Evolutionary conservation across 306 rosid species (phyloP).

Genomic region (Cicer yamashitae): DNA sequence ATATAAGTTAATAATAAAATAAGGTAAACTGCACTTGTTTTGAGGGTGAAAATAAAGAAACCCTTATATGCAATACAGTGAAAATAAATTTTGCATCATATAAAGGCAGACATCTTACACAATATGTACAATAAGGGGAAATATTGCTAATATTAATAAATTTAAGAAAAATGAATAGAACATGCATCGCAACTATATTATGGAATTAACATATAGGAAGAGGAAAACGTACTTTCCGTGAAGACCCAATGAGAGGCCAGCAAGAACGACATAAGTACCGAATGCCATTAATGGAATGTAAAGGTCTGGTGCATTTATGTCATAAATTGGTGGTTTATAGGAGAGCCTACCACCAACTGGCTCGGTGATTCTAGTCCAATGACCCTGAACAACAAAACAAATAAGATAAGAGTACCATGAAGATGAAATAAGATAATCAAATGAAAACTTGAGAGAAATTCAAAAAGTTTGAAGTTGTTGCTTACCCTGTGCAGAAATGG

Average conservation of each 20-base stretch:
- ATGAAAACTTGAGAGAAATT: slow-evolving; percentile 7
- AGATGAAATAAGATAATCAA: slow-evolving; percentile 27
- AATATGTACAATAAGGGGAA: not conserved
- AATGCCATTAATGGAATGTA: slow-evolving; percentile 98
- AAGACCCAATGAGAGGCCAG: slow-evolving; percentile 95
- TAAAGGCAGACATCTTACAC: slow-evolving; percentile 3
- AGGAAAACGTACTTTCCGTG: slow-evolving; percentile 72
- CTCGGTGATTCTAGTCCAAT: slow-evolving; percentile 96
- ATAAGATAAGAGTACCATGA: slow-evolving; percentile 7
- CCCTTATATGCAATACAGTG: not conserved
- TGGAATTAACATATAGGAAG: slow-evolving; percentile 20
- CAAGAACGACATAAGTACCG: slow-evolving; percentile 91
- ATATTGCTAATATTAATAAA: slow-evolving; percentile 4
- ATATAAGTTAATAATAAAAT: not conserved
- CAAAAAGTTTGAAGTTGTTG: slow-evolving; percentile 32
- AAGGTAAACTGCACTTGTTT: not conserved
- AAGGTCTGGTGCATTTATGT: slow-evolving; percentile 95
- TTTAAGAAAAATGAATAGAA: slow-evolving; percentile 25
- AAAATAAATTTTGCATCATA: not conserved
- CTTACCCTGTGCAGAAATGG: slow-evolving; percentile 98
- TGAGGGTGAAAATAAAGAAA: not conserved
- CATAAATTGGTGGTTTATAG: slow-evolving; percentile 92
- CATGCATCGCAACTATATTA: not conserved
- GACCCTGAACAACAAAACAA: slow-evolving; percentile 70
- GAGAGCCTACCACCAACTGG: slow-evolving; percentile 98